A percentile compares a stretch with the other conserved stretches of the same genome.
phyloP scores from a whole-genome alignment of 164 flowering plant species.

The Hamamelis virginiana region DNA sequence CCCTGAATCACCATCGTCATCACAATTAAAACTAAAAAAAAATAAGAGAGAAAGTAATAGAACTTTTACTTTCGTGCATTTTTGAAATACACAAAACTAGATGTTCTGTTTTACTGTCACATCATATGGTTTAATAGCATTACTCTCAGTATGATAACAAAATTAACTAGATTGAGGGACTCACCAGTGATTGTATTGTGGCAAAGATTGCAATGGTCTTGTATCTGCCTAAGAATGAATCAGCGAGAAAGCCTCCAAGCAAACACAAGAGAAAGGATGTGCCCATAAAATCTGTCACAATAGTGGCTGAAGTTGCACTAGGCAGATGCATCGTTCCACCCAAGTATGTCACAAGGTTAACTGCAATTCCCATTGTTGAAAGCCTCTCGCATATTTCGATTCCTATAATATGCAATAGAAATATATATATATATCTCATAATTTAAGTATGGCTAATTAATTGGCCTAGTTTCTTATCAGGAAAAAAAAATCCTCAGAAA shows the following conservation, averaged over 20 bases:
- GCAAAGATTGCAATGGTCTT: constrained; percentile 75
- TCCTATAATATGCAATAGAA: too few relatives aligned
- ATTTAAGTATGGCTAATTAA: too few relatives aligned
- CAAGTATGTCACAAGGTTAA: constrained; percentile 88
- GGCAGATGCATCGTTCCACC: constrained; percentile 78
- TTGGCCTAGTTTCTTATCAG: too few relatives aligned
- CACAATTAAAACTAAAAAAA: too few relatives aligned
- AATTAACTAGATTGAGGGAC: background rate
- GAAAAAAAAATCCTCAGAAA: too few relatives aligned
- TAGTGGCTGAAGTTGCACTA: constrained; percentile 83
- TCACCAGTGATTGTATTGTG: constrained; percentile 52
- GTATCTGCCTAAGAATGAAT: constrained; percentile 82
- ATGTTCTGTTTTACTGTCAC: too few relatives aligned
- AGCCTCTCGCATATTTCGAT: constrained; percentile 84
- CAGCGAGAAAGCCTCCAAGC: constrained; percentile 93
- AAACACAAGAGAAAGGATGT: constrained; percentile 75
- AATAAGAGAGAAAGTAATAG: too few relatives aligned
- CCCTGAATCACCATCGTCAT: constrained; percentile 47
- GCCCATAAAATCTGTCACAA: constrained; percentile 86
- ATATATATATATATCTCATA: too few relatives aligned
- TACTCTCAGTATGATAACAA: too few relatives aligned
- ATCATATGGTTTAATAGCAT: too few relatives aligned
- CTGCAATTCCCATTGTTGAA: constrained; percentile 92
- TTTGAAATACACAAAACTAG: too few relatives aligned
- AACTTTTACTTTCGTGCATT: too few relatives aligned